Evolutionary conservation across 176 grass and related monocot genomes (phyloP), one percentile per base, ranked within the genome.

Genomic region (Musa itinerans): DNA sequence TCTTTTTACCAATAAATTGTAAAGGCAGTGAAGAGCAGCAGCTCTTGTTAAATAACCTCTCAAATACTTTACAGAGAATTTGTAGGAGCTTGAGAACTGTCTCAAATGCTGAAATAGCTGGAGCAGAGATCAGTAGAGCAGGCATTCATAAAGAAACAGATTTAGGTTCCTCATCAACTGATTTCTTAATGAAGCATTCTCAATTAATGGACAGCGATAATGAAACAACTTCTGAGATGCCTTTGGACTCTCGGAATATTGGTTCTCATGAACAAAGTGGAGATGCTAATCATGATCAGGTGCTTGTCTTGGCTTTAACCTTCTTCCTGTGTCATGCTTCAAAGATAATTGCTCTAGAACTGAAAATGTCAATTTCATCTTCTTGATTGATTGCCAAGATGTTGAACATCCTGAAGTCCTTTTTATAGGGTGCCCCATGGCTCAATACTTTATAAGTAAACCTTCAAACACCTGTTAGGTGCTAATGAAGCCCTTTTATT

Each of bases 31-130:
- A 61, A 25, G 83, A 92, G 77, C 89, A 89, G 73, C 83, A 88
- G 71, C 52, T 79, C 11, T 65, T 92, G 56, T 77, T 92, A 71
- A 85, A 92, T 2, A 68, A 22, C 52, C 79, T 92, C 10, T 80
- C 78, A 51, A 55, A 22, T 49, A 92, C 80, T 12, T 75, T 87
- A 68, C 83, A 78, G 52, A 82, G n/a, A 82, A 59, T 85, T 66
- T 89, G 84, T 76, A 84, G 20, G 68, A 88, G 80, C 63, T 74
- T 85, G 63, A 84, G 84, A 82, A 86, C 84, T 74, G 76, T 92
- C 69, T 92, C 87, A 64, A 73, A 83, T 83, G 78, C 62, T 79
- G 82, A 89, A 67, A 69, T 75, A 78, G 69, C 68, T 79, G 78
- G 25, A 43, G 59, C 72, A 75, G 22, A 54, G 81, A 67, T 74